Conservation (phyloP, 495 filamentous ascomycete genomes). For the Penicillium longicatenatum region DNA sequence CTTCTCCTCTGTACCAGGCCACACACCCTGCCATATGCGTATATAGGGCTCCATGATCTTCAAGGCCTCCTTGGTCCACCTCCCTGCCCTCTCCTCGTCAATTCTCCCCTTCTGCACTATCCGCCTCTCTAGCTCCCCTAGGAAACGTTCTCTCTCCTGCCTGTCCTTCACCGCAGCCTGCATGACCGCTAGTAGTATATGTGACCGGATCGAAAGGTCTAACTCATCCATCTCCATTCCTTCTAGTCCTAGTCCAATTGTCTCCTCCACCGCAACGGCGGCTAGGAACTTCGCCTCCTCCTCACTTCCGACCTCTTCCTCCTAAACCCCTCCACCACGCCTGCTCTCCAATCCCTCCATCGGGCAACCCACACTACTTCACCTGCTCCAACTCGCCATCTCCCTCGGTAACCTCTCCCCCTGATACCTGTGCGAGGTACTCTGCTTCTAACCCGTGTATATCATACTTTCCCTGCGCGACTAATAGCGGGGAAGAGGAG, state of each 20-base stretch:
- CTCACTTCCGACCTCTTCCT: slow-evolving; percentile 29
- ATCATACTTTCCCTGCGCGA: slow-evolving; percentile 25
- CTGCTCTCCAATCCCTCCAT: slow-evolving; percentile 20
- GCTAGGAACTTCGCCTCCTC: slow-evolving; percentile 29
- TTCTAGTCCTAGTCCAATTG: slow-evolving; percentile 10
- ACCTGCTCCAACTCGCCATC: slow-evolving; percentile 23
- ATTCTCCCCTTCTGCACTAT: slow-evolving; percentile 27
- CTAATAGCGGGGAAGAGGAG: slow-evolving; percentile 22
- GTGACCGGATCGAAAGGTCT: slow-evolving; percentile 28
- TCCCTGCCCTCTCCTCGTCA: slow-evolving; percentile 21
- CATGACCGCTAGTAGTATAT: slow-evolving; percentile 30
- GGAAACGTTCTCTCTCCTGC: slow-evolving; percentile 22
- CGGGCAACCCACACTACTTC: slow-evolving; percentile 24
- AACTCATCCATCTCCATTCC: slow-evolving; percentile 24
- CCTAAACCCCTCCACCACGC: slow-evolving; percentile 29
- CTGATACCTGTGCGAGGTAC: slow-evolving; percentile 21
- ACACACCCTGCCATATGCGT: slow-evolving; percentile 26
- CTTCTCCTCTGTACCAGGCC: slow-evolving; percentile 28
- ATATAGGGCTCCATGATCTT: slow-evolving; percentile 28
- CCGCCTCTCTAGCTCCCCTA: slow-evolving; percentile 25
- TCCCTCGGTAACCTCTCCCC: slow-evolving; percentile 18
- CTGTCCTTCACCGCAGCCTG: slow-evolving; percentile 20
- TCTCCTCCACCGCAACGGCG: slow-evolving; percentile 29
- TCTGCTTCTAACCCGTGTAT: slow-evolving; percentile 22
- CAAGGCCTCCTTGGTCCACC: slow-evolving; percentile 27